These are phyloP conservation scores for Dothistroma pini DNA, from an alignment of 2,329 filamentous ascomycete genomes.

Conservation along the genomic window DNA sequence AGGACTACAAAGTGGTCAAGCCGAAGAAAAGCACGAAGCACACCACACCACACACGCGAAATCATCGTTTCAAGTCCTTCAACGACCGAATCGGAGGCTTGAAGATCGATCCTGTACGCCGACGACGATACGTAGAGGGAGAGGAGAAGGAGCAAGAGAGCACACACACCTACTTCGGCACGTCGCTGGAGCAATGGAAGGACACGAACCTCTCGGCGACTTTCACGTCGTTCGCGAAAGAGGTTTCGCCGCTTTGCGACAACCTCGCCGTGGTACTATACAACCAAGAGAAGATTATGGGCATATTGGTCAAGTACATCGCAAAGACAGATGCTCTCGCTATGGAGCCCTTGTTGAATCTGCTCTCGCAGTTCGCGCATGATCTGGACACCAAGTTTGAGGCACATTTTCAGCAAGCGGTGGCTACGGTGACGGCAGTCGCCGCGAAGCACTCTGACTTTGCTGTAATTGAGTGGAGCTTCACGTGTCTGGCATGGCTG, in stretches of 20 bases:
- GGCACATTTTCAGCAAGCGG: constrained; percentile 73
- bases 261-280: constrained; percentile 89
- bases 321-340: constrained; percentile 72
- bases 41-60: constrained; percentile 74
- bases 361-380: constrained; percentile 92
- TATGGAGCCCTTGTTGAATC: constrained; percentile 78
- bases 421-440: constrained; percentile 72
- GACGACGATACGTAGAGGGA: constrained; percentile 58
- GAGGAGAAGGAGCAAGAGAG: constrained; percentile 78
- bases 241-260: constrained; percentile 75
- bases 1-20: constrained; percentile 47
- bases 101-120: constrained; percentile 89
- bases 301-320: constrained; percentile 70
- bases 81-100: constrained; percentile 84
- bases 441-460: constrained; percentile 69
- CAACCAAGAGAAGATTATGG: constrained; percentile 82
- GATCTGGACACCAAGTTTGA: constrained; percentile 86
- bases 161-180: constrained; percentile 80
- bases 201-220: constrained; percentile 84
- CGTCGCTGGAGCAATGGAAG: constrained; percentile 79
- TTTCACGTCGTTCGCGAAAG: constrained; percentile 73
- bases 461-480: constrained; percentile 95
- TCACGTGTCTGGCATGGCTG: constrained; percentile 86
- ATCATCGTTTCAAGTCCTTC: constrained; percentile 89
- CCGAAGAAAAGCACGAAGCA: constrained; percentile 53